Conservation (phyloP, 192 early-diverging fungal species). For the Coemansia nantahalensis region DNA sequence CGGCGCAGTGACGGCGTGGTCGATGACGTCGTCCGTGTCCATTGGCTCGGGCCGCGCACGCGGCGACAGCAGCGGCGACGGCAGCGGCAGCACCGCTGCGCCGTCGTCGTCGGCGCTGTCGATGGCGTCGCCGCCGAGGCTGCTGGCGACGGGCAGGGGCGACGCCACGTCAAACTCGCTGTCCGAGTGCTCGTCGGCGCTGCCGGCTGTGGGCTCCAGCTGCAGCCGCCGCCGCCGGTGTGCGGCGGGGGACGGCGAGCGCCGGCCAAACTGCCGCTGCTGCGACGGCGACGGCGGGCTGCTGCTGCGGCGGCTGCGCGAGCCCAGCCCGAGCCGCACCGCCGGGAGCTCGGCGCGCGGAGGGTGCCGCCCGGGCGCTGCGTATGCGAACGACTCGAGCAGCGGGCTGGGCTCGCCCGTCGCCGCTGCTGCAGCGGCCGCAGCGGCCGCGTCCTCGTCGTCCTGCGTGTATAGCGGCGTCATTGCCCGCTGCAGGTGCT, state of each 20-base stretch:
- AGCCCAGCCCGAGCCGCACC: not conserved
- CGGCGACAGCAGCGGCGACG: conserved; percentile 47
- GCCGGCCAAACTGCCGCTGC: conserved; percentile 14
- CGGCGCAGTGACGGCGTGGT: not conserved
- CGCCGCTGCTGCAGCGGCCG: conserved; percentile 6
- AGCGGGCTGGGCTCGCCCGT: conserved; percentile 4
- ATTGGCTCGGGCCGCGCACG: conserved; percentile 24
- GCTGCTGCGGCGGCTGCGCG: conserved; percentile 30
- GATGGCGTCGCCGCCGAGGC: not conserved
- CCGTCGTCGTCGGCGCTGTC: conserved; percentile 5
- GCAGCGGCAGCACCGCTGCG: conserved; percentile 22
- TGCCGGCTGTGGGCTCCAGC: not conserved
- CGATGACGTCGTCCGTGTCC: conserved; percentile 29
- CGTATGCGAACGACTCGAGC: conserved; percentile 5
- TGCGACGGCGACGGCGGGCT: conserved; percentile 29
- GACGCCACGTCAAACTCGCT: no score
- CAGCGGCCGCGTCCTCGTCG: conserved; percentile 22
- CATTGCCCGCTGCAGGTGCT: conserved; percentile 33
- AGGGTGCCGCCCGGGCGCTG: not conserved
- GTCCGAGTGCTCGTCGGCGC: no score
- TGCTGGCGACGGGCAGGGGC: no score
- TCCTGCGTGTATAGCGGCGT: conserved; percentile 51
- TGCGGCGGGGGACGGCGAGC: conserved; percentile 21
- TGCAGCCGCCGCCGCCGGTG: conserved; percentile 2
- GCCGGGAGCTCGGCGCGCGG: not conserved